Conservation (phyloP, 2,329 filamentous ascomycete genomes). For the Claviceps pazoutovae region DNA sequence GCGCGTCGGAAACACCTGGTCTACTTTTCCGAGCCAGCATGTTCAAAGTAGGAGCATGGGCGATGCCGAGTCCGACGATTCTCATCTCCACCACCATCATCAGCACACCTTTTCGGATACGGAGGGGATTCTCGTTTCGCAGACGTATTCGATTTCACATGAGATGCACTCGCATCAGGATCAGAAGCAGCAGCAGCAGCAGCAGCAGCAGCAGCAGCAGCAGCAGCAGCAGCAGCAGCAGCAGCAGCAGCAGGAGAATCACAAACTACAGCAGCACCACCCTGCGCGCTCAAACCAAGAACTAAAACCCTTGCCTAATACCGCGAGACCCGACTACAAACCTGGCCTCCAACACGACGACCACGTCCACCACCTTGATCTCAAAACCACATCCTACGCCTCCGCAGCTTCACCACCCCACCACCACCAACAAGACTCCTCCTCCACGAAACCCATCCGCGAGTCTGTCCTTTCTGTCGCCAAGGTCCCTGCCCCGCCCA, state of each 20-base stretch:
- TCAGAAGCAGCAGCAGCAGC: too few relatives aligned
- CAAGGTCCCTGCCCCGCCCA: slow-evolving; percentile 6
- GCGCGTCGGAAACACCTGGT: background rate
- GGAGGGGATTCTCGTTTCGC: slow-evolving; percentile 4
- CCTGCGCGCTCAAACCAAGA: background rate
- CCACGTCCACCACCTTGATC: background rate
- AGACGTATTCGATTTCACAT: slow-evolving; percentile 1
- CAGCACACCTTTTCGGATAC: slow-evolving; percentile 1
- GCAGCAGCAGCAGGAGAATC: too few relatives aligned
- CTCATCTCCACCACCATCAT: background rate
- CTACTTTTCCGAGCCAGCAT: background rate
- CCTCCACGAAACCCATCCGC: background rate
- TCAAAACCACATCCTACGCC: background rate
- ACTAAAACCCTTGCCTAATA: too few relatives aligned
- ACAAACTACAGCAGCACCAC: background rate
- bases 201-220: too few relatives aligned
- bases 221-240: too few relatives aligned
- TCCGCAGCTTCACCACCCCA: too few relatives aligned
- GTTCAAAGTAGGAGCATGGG: background rate
- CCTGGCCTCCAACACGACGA: background rate
- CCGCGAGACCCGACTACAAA: too few relatives aligned
- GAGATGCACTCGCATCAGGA: background rate
- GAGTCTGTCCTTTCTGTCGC: background rate
- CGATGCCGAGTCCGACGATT: background rate
- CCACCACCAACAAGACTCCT: too few relatives aligned